phyloP scores from a whole-genome alignment of 1,284 basidiomycete genomes.

The Neolentinus lepideus region DNA sequence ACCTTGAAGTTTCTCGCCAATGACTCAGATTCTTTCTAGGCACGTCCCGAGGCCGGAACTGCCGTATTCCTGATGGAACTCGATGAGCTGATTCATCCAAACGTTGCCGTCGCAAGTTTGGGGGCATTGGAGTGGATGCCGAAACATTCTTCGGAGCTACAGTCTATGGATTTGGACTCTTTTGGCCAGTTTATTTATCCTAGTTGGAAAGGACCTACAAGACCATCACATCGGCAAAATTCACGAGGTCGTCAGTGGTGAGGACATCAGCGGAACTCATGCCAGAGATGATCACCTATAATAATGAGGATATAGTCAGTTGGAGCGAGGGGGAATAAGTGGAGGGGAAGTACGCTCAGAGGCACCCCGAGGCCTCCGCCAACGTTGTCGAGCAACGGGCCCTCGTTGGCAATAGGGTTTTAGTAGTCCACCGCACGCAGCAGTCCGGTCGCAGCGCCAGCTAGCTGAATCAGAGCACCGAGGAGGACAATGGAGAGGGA shows the following conservation, averaged over 20 bases:
- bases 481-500: background rate
- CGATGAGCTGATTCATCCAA: slow-evolving; percentile 39
- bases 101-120: slow-evolving; percentile 58
- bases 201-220: slow-evolving; percentile 31
- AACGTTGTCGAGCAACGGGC: background rate
- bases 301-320: background rate
- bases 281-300: slow-evolving; percentile 37
- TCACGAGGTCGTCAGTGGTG: slow-evolving; percentile 50
- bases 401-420: background rate
- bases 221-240: slow-evolving; percentile 51
- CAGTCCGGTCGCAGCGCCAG: background rate
- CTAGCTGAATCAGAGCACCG: background rate
- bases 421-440: background rate
- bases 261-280: slow-evolving; percentile 60
- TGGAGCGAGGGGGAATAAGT: background rate
- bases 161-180: too few species aligned
- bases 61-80: slow-evolving; percentile 62
- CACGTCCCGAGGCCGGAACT: slow-evolving; percentile 40
- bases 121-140: slow-evolving; percentile 54
- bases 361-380: background rate
- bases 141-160: slow-evolving; percentile 61
- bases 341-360: background rate
- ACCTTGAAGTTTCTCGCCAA: slow-evolving; percentile 63
- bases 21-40: slow-evolving; percentile 45
- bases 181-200: background rate